These are phyloP conservation scores for Arthrobotrys sphaeroides DNA, from an alignment of 2,329 filamentous ascomycete genomes.

Conservation along the genomic window DNA sequence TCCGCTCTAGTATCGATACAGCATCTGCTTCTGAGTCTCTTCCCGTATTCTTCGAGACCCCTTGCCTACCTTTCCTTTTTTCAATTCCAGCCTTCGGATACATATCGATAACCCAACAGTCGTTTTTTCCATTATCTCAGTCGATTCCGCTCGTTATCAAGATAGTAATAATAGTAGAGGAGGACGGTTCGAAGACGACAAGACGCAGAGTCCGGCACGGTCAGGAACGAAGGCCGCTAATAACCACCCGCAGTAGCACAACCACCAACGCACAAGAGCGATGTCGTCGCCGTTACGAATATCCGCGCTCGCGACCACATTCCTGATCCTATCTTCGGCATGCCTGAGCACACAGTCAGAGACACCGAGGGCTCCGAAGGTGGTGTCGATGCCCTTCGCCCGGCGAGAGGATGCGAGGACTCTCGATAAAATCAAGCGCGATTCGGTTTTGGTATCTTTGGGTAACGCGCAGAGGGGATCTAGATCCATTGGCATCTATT, in stretches of 20 bases:
- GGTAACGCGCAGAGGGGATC: conserved; percentile 48
- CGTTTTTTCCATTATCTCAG: neutral
- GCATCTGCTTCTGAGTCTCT: conserved; percentile 6
- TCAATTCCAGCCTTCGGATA: conserved; percentile 32
- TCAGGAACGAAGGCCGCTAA: neutral
- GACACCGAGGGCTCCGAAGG: neutral
- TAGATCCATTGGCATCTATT: conserved; percentile 62
- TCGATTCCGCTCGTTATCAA: neutral
- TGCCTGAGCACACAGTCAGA: conserved; percentile 9
- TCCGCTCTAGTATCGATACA: conserved; percentile 15
- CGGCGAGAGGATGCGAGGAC: conserved; percentile 42
- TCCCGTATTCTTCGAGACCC: conserved; percentile 27
- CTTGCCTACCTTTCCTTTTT: too few species aligned
- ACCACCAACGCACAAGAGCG: conserved; percentile 1
- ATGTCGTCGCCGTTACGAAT: conserved; percentile 22
- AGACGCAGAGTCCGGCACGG: neutral
- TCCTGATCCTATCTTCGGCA: conserved; percentile 33
- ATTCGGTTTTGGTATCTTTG: conserved; percentile 26
- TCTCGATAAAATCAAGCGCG: conserved; percentile 37
- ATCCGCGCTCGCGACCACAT: conserved; percentile 18
- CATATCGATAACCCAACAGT: conserved; percentile 36
- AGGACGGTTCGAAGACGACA: neutral
- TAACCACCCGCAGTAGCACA: neutral
- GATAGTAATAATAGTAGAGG: neutral
- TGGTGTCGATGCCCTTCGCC: conserved; percentile 49